Percentiles rank a stretch among this genome's conserved stretches.
These are phyloP conservation scores for Lactarius hengduanensis DNA, from an alignment of 768 basidiomycete genomes.

Conservation along the genomic window DNA sequence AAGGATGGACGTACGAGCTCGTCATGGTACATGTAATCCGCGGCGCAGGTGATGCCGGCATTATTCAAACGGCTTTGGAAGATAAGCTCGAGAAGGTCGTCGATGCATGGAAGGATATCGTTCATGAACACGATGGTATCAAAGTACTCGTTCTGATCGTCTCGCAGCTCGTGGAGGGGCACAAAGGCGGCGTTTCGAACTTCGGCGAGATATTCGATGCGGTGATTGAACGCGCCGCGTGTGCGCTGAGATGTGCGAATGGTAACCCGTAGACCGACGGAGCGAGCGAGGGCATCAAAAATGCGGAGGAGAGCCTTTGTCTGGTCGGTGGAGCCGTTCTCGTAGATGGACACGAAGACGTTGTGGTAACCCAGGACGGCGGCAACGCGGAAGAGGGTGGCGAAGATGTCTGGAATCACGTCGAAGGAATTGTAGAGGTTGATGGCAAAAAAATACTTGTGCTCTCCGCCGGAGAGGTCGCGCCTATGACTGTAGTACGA, in stretches of 20 bases:
- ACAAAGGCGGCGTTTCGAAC: constrained; percentile 98
- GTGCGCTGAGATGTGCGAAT: constrained; percentile 93
- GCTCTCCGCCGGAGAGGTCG: constrained; percentile 51
- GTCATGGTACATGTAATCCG: constrained; percentile 99
- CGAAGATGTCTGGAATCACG: constrained; percentile 95
- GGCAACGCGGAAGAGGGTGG: constrained; percentile 91
- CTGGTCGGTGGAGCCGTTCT: constrained; percentile 98
- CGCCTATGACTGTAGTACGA: constrained; percentile 36
- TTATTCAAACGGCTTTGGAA: constrained; percentile 93
- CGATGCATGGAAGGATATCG: constrained; percentile 96
- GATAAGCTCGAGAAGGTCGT: constrained; percentile 96
- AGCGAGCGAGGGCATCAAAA: constrained; percentile 88
- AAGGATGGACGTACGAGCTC: constrained; percentile 62
- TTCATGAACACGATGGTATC: constrained; percentile 99
- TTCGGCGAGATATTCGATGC: constrained; percentile 99
- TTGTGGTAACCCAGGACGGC: constrained; percentile 95
- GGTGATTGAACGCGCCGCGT: constrained; percentile 95
- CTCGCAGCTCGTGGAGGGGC: constrained; percentile 90
- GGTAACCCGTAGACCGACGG: constrained; percentile 88
- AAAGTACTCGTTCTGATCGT: constrained; percentile 90
- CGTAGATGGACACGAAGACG: constrained; percentile 97
- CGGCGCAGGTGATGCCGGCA: constrained; percentile 96
- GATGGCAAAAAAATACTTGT: constrained; percentile 99
- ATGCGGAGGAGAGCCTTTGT: constrained; percentile 95
- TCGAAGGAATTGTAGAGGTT: constrained; percentile 99